phyloP scores from a whole-genome alignment of 83 land plant genomes.

The Larix sibirica region DNA sequence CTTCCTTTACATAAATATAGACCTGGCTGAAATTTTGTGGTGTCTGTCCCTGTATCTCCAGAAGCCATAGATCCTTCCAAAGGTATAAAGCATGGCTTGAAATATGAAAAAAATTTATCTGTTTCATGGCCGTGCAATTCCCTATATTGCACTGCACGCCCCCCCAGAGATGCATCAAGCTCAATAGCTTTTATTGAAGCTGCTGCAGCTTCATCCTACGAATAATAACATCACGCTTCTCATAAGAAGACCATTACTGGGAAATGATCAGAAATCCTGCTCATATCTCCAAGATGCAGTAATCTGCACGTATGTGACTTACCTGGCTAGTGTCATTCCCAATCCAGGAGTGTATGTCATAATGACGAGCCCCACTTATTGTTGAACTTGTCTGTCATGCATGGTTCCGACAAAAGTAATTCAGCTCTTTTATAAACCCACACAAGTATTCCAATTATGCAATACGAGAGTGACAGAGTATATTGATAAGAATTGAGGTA shows the following conservation, averaged over 20 bases:
- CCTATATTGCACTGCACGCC: slow-evolving; percentile 93
- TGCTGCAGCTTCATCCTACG: slow-evolving; percentile 97
- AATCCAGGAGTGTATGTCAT: slow-evolving; percentile 24
- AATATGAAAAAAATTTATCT: slow-evolving; percentile 93
- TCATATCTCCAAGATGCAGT: not conserved
- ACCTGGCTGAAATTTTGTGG: slow-evolving; percentile 76
- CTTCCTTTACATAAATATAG: slow-evolving; percentile 85
- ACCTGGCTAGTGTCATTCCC: slow-evolving; percentile 24
- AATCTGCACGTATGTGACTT: not conserved
- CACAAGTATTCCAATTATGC: not conserved
- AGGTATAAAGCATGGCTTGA: slow-evolving; percentile 95
- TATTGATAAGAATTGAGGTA: not conserved
- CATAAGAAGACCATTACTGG: not conserved
- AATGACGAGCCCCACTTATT: slow-evolving; percentile 6
- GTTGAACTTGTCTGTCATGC: slow-evolving; percentile 24
- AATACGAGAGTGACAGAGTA: not conserved
- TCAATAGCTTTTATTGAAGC: slow-evolving; percentile 98
- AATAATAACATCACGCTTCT: not conserved
- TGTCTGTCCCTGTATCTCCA: slow-evolving; percentile 83
- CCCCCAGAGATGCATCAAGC: slow-evolving; percentile 93
- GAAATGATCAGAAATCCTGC: not conserved
- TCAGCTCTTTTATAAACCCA: not conserved
- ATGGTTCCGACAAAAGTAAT: not conserved
- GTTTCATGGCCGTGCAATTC: slow-evolving; percentile 97
- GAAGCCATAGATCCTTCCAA: slow-evolving; percentile 94